A percentile compares a stretch with the other conserved stretches of the same genome.
phyloP scores from a whole-genome alignment of 352 stramenopile species.

The Peronosclerospora sorghi region DNA sequence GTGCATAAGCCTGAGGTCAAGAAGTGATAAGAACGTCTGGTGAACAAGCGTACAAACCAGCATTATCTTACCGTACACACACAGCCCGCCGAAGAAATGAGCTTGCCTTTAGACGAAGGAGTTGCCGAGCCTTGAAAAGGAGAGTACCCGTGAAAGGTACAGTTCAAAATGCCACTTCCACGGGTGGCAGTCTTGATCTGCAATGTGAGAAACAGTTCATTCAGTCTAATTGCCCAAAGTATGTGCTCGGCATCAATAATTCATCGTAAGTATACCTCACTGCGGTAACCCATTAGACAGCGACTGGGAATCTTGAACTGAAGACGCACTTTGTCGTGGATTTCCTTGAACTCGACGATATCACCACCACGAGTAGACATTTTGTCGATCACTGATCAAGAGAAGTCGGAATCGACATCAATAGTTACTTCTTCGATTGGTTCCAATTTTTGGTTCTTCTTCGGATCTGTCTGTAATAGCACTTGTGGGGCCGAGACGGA shows the following conservation, averaged over 20 bases:
- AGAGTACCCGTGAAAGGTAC: conserved; percentile 94
- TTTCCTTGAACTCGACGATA: conserved; percentile 87
- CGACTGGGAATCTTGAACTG: conserved; percentile 94
- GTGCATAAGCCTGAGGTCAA: conserved; percentile 72
- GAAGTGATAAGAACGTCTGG: no score
- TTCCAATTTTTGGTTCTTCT: conserved; percentile 82
- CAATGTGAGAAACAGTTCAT: background rate
- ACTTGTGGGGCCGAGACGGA: conserved; percentile 94
- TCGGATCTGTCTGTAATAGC: conserved; percentile 81
- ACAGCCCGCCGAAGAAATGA: conserved; percentile 68
- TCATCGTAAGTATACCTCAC: conserved; percentile 35
- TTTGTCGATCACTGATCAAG: conserved; percentile 95
- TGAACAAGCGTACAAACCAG: background rate
- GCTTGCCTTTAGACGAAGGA: conserved; percentile 71
- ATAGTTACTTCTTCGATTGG: conserved; percentile 91
- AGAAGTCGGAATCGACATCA: conserved; percentile 94
- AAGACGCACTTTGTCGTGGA: conserved; percentile 88
- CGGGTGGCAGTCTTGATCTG: conserved; percentile 92
- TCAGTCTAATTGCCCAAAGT: conserved; percentile 1
- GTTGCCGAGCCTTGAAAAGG: conserved; percentile 61
- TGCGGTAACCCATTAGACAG: conserved; percentile 94
- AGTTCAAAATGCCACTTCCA: conserved; percentile 94
- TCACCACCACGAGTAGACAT: conserved; percentile 90
- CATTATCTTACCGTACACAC: conserved; percentile 35
- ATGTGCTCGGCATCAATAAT: background rate